Evolutionary conservation across 2,329 filamentous ascomycete species (phyloP).

Genomic region (Penicillium sp.): DNA sequence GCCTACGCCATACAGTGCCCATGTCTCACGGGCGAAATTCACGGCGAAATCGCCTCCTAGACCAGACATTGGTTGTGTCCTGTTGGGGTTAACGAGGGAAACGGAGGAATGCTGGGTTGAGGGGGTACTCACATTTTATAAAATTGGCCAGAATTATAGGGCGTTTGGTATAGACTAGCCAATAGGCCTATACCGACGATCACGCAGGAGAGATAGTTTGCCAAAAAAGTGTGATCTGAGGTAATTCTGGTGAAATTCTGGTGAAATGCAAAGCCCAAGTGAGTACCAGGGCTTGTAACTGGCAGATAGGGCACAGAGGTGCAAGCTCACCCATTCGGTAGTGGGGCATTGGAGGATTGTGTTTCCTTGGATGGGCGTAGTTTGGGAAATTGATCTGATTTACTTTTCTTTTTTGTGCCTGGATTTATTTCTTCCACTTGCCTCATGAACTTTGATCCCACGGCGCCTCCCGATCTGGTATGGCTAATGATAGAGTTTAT

Average conservation of each 20-base stretch:
- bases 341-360: constrained; percentile 1
- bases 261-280: no score
- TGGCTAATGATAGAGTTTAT: neutral
- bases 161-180: constrained; percentile 13
- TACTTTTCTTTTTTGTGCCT: constrained; percentile 12
- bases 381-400: constrained; percentile 11
- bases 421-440: neutral
- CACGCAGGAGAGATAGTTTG: constrained; percentile 8
- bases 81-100: constrained; percentile 10
- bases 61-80: constrained; percentile 30
- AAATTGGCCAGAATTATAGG: constrained; percentile 2
- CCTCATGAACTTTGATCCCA: no score
- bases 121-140: constrained; percentile 20
- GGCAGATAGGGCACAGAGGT: constrained; percentile 7
- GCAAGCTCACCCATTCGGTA: neutral
- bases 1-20: constrained; percentile 41
- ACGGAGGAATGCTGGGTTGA: constrained; percentile 1
- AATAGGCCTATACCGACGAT: constrained; percentile 13
- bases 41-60: constrained; percentile 28
- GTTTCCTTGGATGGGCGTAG: constrained; percentile 14
- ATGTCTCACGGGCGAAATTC: constrained; percentile 38
- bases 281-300: constrained; percentile 13
- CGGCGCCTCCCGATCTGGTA: neutral
- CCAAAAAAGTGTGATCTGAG: constrained; percentile 11
- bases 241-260: constrained; percentile 4